phyloP scores from a whole-genome alignment of 352 stramenopile species.

The Lagenidium sp. region DNA sequence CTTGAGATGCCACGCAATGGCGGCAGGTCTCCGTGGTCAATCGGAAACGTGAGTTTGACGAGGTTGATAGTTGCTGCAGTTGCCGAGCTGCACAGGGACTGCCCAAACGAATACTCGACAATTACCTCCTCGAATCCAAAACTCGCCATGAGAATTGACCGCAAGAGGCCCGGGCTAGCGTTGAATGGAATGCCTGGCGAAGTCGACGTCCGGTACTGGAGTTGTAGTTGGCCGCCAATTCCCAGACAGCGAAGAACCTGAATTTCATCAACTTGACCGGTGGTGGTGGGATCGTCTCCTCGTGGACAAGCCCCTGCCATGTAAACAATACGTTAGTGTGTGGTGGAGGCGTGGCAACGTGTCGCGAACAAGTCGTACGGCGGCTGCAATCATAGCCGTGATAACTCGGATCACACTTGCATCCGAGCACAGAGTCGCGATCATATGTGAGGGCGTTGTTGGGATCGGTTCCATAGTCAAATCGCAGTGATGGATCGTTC shows the following conservation, averaged over 20 bases:
- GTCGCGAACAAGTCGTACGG: conserved; percentile 19
- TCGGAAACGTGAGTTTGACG: conserved; percentile 42
- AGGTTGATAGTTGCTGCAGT: conserved; percentile 23
- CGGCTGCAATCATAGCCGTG: conserved; percentile 85
- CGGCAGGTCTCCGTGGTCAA: conserved; percentile 42
- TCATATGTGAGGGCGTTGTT: conserved; percentile 79
- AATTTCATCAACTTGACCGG: conserved; percentile 73
- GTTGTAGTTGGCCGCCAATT: conserved; percentile 40
- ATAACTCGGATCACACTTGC: conserved; percentile 88
- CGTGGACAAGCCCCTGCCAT: conserved; percentile 64
- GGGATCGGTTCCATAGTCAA: conserved; percentile 55
- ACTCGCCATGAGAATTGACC: conserved; percentile 34
- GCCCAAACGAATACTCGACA: conserved; percentile 33
- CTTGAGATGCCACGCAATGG: conserved; percentile 22
- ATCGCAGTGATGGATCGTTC: conserved; percentile 32
- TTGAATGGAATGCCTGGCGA: conserved; percentile 60
- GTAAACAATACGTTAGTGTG: not conserved
- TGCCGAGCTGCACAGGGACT: conserved; percentile 23
- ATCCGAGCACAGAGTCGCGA: conserved; percentile 65
- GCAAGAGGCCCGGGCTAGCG: conserved; percentile 21
- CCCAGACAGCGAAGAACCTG: conserved; percentile 66
- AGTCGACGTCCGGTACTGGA: conserved; percentile 40
- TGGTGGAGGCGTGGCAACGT: not conserved
- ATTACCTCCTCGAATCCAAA: conserved; percentile 40
- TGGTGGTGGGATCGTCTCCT: conserved; percentile 81